Evolutionary conservation across 352 stramenopile species (phyloP).

Genomic region (Phytophthora europaea): DNA sequence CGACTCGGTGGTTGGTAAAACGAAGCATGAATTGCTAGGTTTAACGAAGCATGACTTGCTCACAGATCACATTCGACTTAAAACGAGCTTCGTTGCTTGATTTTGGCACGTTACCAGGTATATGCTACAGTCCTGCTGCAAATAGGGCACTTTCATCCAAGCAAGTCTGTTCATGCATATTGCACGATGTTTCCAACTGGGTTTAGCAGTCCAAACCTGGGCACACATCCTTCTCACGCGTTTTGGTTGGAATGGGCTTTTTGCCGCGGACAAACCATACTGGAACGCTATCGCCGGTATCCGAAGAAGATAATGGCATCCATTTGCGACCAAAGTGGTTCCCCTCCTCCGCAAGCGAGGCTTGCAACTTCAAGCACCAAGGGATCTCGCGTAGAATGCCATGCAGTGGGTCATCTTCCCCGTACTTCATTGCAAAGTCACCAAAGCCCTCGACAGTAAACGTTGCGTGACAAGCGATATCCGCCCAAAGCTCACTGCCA

Average conservation of each 20-base stretch:
- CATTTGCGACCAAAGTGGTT: constrained; percentile 49
- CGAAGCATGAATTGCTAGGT: no score
- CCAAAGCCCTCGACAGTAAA: constrained; percentile 19
- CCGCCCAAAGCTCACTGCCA: constrained; percentile 52
- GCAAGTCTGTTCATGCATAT: neutral
- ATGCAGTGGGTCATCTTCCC: constrained; percentile 47
- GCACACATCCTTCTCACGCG: constrained; percentile 19
- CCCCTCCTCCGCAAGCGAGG: constrained; percentile 23
- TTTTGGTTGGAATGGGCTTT: constrained; percentile 19
- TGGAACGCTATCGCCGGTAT: constrained; percentile 6
- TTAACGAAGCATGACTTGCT: no score
- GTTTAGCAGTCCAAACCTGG: constrained; percentile 9
- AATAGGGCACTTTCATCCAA: no score
- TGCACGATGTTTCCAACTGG: neutral
- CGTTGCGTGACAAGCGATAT: constrained; percentile 29
- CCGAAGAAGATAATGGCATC: constrained; percentile 24
- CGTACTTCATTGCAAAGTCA: constrained; percentile 35
- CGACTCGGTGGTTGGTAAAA: no score
- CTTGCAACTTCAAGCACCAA: constrained; percentile 42
- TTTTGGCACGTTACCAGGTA: neutral
- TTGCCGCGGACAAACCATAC: constrained; percentile 16
- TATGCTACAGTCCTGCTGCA: neutral
- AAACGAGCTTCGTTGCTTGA: no score
- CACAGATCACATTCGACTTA: no score
- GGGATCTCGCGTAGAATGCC: constrained; percentile 42